Percentiles rank a stretch among this genome's conserved stretches.
Conservation (phyloP, 306 rosid species). For the Vigna hirtella region DNA sequence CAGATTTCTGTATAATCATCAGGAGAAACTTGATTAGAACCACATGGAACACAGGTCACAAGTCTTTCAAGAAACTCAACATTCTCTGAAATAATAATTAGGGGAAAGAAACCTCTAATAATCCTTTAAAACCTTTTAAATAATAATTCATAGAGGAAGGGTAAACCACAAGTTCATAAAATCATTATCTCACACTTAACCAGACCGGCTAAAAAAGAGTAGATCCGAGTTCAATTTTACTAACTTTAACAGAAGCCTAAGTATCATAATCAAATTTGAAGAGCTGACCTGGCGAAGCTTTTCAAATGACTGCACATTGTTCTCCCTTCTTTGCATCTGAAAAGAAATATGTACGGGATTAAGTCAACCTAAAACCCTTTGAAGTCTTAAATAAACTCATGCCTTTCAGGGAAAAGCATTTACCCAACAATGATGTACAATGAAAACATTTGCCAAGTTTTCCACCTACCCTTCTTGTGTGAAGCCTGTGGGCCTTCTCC, state of each 20-base stretch:
- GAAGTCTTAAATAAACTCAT: slow-evolving; percentile 20
- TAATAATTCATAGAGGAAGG: slow-evolving; percentile 20
- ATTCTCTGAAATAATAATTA: slow-evolving; percentile 4
- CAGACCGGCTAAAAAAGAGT: background rate
- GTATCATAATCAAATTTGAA: slow-evolving; percentile 31
- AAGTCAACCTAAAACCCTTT: slow-evolving; percentile 2
- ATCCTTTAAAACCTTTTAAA: background rate
- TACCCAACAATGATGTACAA: slow-evolving; percentile 45
- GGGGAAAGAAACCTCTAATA: background rate
- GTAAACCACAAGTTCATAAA: slow-evolving; percentile 37
- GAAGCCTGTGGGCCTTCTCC: slow-evolving; percentile 98
- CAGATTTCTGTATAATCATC: background rate
- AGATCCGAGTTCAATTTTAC: slow-evolving; percentile 29
- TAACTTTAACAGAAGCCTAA: slow-evolving; percentile 24
- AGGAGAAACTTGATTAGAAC: slow-evolving; percentile 24
- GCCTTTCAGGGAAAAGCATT: slow-evolving; percentile 38
- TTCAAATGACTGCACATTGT: slow-evolving; percentile 97
- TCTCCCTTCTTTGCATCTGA: slow-evolving; percentile 98
- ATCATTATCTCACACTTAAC: slow-evolving; percentile 10
- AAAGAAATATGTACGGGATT: slow-evolving; percentile 37
- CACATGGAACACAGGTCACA: slow-evolving; percentile 5
- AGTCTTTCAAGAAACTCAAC: slow-evolving; percentile 7
- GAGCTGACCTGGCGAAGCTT: slow-evolving; percentile 93
- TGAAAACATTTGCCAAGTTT: slow-evolving; percentile 41
- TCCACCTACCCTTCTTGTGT: slow-evolving; percentile 88